Evolutionary conservation across 306 rosid genomes (phyloP).

Genomic region (Begonia peltatifolia): DNA sequence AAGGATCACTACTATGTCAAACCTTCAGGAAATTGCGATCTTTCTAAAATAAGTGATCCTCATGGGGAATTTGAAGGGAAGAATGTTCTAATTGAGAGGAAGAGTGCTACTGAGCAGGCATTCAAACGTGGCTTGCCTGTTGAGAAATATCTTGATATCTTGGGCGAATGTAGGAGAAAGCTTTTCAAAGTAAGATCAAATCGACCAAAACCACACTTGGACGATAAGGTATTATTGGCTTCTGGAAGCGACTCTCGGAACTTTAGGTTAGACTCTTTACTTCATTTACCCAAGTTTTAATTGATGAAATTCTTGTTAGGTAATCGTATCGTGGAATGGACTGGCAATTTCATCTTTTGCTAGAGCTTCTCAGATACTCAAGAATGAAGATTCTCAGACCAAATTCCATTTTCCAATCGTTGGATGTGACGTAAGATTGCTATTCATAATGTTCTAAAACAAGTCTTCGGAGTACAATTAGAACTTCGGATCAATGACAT

Average conservation of each 20-base stretch:
- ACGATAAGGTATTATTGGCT: constrained; percentile 47
- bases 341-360: constrained; percentile 80
- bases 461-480: background rate
- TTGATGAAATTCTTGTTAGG: constrained; percentile 31
- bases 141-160: constrained; percentile 52
- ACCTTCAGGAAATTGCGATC: constrained; percentile 64
- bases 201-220: constrained; percentile 85
- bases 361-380: constrained; percentile 79
- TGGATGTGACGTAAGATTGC: constrained; percentile 58
- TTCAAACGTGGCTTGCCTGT: constrained; percentile 46
- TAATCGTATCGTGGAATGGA: constrained; percentile 95
- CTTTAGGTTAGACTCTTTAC: no score
- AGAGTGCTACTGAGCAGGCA: constrained; percentile 40
- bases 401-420: constrained; percentile 70
- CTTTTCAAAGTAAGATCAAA: constrained; percentile 58
- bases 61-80: constrained; percentile 68
- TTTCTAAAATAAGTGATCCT: constrained; percentile 85
- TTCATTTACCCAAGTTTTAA: constrained; percentile 2
- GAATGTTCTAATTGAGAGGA: constrained; percentile 74
- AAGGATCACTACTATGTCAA: constrained; percentile 67
- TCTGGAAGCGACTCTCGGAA: no score
- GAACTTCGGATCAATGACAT: background rate
- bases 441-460: background rate
- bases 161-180: constrained; percentile 62
- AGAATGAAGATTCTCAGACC: constrained; percentile 39